Base-by-base conservation (phyloP, 2,329 filamentous ascomycete genomes). In the Dichotomopilus funicola region DNA sequence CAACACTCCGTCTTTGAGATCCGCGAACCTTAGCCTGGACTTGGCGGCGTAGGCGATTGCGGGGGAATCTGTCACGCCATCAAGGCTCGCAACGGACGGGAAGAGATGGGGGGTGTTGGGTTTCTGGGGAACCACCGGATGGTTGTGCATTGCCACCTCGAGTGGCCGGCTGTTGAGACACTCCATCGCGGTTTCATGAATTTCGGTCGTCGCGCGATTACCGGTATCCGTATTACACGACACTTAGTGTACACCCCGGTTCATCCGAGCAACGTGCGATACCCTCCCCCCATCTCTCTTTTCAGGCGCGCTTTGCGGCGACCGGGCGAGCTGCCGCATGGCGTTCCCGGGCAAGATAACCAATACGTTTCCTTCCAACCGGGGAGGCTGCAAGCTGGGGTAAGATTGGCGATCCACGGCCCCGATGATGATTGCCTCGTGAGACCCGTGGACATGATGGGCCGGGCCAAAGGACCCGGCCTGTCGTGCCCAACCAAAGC, bases 21-120 rank as follows among this genome's bases (percentile, higher is more conserved):
- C 33, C 41, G n/a, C 9, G 35, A 33, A 51, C 6, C 54, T 56
- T 53, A 50, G 55, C 36, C 19, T 27, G 19, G 19, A 43, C 37
- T 12, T 38, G 37, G n/a, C 38, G 19, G 19, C 19, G 19, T n/a
- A 45, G 38, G 45, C 35, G 45, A 50, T 47, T 53, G 55, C 50
- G 55, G 55, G 49, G 55, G 40, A 51, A 33, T 35, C 40, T 35
- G 27, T 50, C 41, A 50, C 50, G 49, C 54, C 54, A 56, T 49
- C 51, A 27, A 27, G 19, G 19, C 19, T 27, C 19, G 19, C 54
- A 45, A 43, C 41, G 54, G 41, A 50, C 33, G 19, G 44, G 13
- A 1, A 44, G 46, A 47, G 45, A 53, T 47, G 38, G 11, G 55
- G 50, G 50, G 36, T 33, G 40, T 52, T 45, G 36, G 34, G 40